phyloP scores from a whole-genome alignment of 2,329 filamentous ascomycete genomes.

The Bipolaris bicolor region DNA sequence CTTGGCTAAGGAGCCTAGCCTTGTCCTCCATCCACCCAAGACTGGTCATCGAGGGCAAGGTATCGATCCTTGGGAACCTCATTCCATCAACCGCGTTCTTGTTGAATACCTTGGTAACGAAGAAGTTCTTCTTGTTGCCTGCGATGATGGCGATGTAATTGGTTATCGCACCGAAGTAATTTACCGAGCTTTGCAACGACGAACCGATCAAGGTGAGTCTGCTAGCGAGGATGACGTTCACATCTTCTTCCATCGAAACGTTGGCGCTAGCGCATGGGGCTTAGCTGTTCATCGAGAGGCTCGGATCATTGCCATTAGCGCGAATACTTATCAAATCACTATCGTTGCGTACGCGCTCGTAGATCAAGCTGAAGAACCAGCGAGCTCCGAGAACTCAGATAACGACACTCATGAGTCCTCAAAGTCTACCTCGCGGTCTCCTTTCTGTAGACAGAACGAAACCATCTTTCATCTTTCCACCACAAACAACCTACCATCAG shows the following conservation, averaged over 20 bases:
- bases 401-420: not conserved
- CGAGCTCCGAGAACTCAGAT: constrained; percentile 4
- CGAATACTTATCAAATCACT: constrained; percentile 69
- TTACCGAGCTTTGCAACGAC: constrained; percentile 26
- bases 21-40: constrained; percentile 50
- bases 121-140: constrained; percentile 57
- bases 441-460: constrained; percentile 35
- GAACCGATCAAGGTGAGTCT: constrained; percentile 7
- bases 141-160: constrained; percentile 64
- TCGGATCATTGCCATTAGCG: constrained; percentile 84
- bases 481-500: constrained; percentile 60
- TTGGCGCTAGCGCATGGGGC: constrained; percentile 84
- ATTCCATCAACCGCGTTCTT: constrained; percentile 54
- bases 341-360: constrained; percentile 65
- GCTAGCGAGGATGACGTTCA: constrained; percentile 52
- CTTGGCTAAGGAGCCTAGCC: constrained; percentile 42
- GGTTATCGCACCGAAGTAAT: constrained; percentile 48
- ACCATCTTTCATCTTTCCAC: constrained; percentile 29
- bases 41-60: constrained; percentile 31
- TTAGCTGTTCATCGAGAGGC: constrained; percentile 79
- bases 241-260: constrained; percentile 76
- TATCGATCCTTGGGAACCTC: constrained; percentile 48
- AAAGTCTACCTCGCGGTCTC: constrained; percentile 19
- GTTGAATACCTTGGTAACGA: constrained; percentile 54
- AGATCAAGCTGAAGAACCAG: constrained; percentile 1